Evolutionary conservation across 2,329 filamentous ascomycete species (phyloP).

Genomic region (Talaromyces amestolkiae): DNA sequence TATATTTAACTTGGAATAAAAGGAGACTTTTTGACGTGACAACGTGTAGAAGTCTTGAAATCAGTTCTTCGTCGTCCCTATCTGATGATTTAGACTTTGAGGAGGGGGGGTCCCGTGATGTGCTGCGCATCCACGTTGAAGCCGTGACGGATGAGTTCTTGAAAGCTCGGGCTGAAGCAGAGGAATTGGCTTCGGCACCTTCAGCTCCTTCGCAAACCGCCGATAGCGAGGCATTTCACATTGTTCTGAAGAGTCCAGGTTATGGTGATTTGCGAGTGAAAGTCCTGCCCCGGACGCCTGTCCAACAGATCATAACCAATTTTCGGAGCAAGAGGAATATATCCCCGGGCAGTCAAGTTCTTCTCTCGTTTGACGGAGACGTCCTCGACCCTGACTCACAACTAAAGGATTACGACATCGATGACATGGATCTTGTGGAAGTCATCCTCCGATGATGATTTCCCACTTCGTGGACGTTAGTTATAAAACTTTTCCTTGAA

Average conservation of each 20-base stretch:
- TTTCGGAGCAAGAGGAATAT: conserved; percentile 60
- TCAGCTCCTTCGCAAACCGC: conserved; percentile 19
- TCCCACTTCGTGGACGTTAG: not conserved
- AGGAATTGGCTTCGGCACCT: not conserved
- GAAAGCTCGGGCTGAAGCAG: conserved; percentile 27
- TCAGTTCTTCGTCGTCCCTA: conserved; percentile 45
- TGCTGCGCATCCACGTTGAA: conserved; percentile 66
- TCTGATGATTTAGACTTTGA: conserved; percentile 6
- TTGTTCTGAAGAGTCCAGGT: conserved; percentile 54
- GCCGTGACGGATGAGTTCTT: conserved; percentile 70
- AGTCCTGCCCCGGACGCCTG: conserved; percentile 49
- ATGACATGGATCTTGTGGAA: conserved; percentile 72
- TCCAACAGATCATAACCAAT: conserved; percentile 61
- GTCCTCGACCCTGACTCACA: conserved; percentile 59
- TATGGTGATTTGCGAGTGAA: conserved; percentile 52
- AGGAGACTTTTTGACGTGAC: conserved; percentile 72
- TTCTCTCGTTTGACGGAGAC: conserved; percentile 74
- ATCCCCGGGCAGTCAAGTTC: conserved; percentile 52
- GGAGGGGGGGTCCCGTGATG: conserved; percentile 31
- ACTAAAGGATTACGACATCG: conserved; percentile 67
- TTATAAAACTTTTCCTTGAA: not conserved
- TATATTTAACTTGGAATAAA: conserved; percentile 78
- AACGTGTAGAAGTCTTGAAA: conserved; percentile 66
- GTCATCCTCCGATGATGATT: conserved; percentile 59
- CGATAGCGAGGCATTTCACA: conserved; percentile 34